phyloP scores from a whole-genome alignment of 257 asterid genomes.

The Anisodus acutangulus region DNA sequence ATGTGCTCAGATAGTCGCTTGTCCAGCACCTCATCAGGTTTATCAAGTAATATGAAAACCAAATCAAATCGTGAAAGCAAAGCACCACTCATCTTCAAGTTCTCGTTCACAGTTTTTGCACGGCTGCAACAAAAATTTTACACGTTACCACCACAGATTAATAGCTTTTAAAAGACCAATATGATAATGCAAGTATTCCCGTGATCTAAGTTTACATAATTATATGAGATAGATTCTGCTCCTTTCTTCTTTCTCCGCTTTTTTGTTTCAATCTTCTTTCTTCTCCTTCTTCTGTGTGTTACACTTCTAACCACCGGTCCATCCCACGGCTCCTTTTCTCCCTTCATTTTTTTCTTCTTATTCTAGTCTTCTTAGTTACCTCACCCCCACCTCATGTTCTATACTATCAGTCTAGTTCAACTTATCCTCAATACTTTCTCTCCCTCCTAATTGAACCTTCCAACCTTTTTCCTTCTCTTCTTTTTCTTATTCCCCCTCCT shows the following conservation, averaged over 20 bases:
- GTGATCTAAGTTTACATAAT: slow-evolving; percentile 14
- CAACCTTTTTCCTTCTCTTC: neutral
- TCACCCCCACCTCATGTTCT: neutral
- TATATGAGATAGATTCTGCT: slow-evolving; percentile 7
- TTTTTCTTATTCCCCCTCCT: neutral
- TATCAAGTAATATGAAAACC: slow-evolving; percentile 93
- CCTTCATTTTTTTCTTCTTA: too few species aligned
- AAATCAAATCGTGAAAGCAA: slow-evolving; percentile 96
- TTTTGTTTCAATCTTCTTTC: neutral
- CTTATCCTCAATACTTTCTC: neutral
- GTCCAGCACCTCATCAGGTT: slow-evolving; percentile 92
- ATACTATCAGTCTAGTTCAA: neutral
- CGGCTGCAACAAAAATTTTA: slow-evolving; percentile 69
- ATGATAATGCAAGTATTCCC: slow-evolving; percentile 13
- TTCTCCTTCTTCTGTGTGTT: neutral
- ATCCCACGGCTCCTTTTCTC: neutral
- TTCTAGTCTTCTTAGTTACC: neutral
- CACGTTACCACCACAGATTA: slow-evolving; percentile 1
- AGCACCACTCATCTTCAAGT: slow-evolving; percentile 92
- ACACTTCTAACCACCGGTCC: neutral
- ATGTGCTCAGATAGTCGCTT: slow-evolving; percentile 96
- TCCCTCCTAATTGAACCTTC: neutral
- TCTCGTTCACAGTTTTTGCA: slow-evolving; percentile 98
- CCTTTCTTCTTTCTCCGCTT: slow-evolving; percentile 7
- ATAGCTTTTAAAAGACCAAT: slow-evolving; percentile 1